Conservation (phyloP, 2,329 filamentous ascomycete species). For the Hortaea sp. region DNA sequence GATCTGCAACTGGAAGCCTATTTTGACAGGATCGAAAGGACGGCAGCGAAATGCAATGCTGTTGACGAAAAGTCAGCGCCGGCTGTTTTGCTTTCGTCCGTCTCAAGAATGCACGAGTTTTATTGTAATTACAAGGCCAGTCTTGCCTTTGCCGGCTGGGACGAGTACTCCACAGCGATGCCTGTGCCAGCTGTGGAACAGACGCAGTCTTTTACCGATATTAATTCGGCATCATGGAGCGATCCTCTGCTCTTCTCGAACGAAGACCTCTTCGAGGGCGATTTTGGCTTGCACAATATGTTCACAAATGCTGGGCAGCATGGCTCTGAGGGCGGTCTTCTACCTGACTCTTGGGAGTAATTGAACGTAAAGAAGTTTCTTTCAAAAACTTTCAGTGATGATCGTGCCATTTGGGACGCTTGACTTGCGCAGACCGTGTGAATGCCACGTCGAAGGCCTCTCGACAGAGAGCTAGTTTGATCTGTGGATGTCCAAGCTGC, state of each 20-base stretch:
- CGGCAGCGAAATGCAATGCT: neutral
- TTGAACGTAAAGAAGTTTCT: too few species aligned
- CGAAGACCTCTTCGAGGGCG: neutral
- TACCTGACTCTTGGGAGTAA: neutral
- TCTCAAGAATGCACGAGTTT: slow-evolving; percentile 11
- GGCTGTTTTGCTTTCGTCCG: slow-evolving; percentile 11
- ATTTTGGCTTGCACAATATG: neutral
- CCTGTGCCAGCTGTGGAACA: neutral
- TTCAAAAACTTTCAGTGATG: too few species aligned
- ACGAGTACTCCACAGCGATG: neutral
- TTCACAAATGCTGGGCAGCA: neutral
- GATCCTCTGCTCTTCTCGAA: neutral
- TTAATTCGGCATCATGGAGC: neutral
- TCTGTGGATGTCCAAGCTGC: too few species aligned
- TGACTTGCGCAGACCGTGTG: too few species aligned
- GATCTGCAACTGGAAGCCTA: slow-evolving; percentile 18
- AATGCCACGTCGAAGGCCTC: too few species aligned
- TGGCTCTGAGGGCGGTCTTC: neutral
- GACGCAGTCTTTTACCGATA: neutral
- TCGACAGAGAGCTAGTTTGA: too few species aligned
- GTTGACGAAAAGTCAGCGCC: neutral
- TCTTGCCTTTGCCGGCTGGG: neutral
- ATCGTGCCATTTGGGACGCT: too few species aligned
- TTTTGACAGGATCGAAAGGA: slow-evolving; percentile 12
- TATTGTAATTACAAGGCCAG: slow-evolving; percentile 9